Percentiles rank a stretch among this genome's conserved stretches.
Evolutionary conservation across 306 rosid genomes (phyloP).

Genomic region (Vicia villosa): DNA sequence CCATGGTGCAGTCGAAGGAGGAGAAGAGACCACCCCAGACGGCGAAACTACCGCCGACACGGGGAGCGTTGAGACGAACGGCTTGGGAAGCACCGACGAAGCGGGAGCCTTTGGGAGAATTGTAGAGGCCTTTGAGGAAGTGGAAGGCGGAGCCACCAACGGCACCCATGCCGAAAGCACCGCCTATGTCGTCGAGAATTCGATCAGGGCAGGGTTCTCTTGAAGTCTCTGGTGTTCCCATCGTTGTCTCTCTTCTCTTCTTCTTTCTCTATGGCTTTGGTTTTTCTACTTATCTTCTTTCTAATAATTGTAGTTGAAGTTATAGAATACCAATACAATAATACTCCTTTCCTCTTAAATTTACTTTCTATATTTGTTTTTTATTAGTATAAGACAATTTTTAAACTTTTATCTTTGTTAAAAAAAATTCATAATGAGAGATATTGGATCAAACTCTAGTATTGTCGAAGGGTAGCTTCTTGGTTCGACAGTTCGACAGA

Average conservation of each 20-base stretch:
- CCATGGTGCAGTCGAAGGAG: slow-evolving; percentile 81
- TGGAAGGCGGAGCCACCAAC: slow-evolving; percentile 89
- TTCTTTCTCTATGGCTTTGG: neutral
- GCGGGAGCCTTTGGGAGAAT: slow-evolving; percentile 71
- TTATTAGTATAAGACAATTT: too few species aligned
- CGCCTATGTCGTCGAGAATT: slow-evolving; percentile 82
- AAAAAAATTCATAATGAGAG: too few species aligned
- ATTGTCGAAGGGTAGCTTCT: too few species aligned
- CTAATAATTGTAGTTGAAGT: too few species aligned
- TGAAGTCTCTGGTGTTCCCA: slow-evolving; percentile 90
- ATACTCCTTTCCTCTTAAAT: too few species aligned
- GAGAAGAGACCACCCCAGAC: slow-evolving; percentile 95
- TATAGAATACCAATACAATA: too few species aligned
- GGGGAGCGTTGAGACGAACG: slow-evolving; percentile 81
- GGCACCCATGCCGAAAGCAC: slow-evolving; percentile 96
- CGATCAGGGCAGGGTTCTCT: slow-evolving; percentile 92
- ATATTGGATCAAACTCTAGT: too few species aligned
- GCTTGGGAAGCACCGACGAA: slow-evolving; percentile 75
- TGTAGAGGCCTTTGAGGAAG: slow-evolving; percentile 75
- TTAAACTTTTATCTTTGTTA: too few species aligned
- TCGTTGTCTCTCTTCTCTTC: neutral
- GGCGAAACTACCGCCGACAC: slow-evolving; percentile 84
- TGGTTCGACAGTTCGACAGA: too few species aligned
- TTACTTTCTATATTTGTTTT: too few species aligned
- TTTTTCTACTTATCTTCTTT: neutral